Conservation (phyloP, 192 early-diverging fungal species). For the Lobosporangium transversale region DNA sequence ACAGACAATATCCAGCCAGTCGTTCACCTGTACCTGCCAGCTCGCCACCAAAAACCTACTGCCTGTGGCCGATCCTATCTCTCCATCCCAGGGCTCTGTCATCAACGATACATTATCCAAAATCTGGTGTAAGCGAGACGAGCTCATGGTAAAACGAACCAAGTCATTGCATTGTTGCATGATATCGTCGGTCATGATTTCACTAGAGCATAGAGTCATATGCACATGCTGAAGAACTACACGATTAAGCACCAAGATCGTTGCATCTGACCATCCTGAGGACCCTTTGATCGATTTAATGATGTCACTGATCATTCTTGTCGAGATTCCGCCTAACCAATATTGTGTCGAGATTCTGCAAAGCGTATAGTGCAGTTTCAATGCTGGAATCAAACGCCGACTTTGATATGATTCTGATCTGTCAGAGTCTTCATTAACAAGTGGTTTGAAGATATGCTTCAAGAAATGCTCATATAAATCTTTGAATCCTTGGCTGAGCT, state of each 20-base stretch:
- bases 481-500: constrained; percentile 41
- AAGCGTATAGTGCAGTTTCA: constrained; percentile 33
- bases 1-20: constrained; percentile 61
- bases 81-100: constrained; percentile 24
- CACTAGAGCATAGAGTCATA: constrained; percentile 19
- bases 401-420: constrained; percentile 8
- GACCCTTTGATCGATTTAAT: constrained; percentile 13
- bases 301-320: constrained; percentile 16
- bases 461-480: constrained; percentile 20
- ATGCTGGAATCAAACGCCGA: constrained; percentile 18
- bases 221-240: constrained; percentile 46
- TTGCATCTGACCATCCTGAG: constrained; percentile 27
- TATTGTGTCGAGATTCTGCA: constrained; percentile 38
- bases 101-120: constrained; percentile 1
- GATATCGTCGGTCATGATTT: constrained; percentile 4
- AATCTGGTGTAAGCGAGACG: constrained; percentile 19
- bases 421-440: not conserved
- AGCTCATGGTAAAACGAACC: constrained; percentile 32
- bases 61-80: constrained; percentile 15
- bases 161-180: constrained; percentile 20
- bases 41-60: constrained; percentile 46
- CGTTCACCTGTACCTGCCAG: constrained; percentile 62
- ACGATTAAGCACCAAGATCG: constrained; percentile 24
- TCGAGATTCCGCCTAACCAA: constrained; percentile 17
- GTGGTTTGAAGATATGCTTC: constrained; percentile 9